Percentiles rank a stretch among this genome's conserved stretches.
phyloP scores from a whole-genome alignment of 495 filamentous ascomycete species.

The Daldinia bambusicola region DNA sequence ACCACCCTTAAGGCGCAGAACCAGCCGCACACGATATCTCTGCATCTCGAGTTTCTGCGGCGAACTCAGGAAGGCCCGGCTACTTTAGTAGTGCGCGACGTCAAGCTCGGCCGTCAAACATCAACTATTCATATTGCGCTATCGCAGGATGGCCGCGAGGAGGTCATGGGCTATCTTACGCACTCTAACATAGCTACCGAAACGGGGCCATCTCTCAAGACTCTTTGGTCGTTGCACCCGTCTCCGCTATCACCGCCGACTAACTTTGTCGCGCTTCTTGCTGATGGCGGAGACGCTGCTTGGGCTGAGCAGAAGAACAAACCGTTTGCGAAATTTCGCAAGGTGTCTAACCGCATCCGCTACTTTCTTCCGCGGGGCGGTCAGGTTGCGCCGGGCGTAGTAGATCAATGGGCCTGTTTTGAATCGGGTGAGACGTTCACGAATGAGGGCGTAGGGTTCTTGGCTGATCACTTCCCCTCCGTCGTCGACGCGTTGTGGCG shows the following conservation, averaged over 20 bases:
- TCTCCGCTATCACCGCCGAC: constrained; percentile 59
- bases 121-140: constrained; percentile 76
- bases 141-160: constrained; percentile 59
- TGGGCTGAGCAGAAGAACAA: constrained; percentile 55
- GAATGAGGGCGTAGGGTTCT: constrained; percentile 65
- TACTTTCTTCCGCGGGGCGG: constrained; percentile 66
- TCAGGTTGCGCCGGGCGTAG: constrained; percentile 52
- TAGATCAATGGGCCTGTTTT: constrained; percentile 75
- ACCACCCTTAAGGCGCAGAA: constrained; percentile 69
- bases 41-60: constrained; percentile 78
- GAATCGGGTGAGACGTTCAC: constrained; percentile 61
- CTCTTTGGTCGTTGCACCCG: constrained; percentile 57
- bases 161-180: constrained; percentile 74
- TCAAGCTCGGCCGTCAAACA: constrained; percentile 76
- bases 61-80: constrained; percentile 71
- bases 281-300: constrained; percentile 53
- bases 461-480: constrained; percentile 67
- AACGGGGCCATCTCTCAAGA: constrained; percentile 64
- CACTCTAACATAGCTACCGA: constrained; percentile 69
- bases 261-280: constrained; percentile 50
- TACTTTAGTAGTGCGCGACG: constrained; percentile 68
- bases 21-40: constrained; percentile 69
- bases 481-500: constrained; percentile 37
- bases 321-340: constrained; percentile 68
- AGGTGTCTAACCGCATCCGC: constrained; percentile 63